A percentile compares a stretch with the other conserved stretches of the same genome.
Evolutionary conservation across 164 flowering plant genomes (phyloP).

Genomic region (Dillenia turbinata): DNA sequence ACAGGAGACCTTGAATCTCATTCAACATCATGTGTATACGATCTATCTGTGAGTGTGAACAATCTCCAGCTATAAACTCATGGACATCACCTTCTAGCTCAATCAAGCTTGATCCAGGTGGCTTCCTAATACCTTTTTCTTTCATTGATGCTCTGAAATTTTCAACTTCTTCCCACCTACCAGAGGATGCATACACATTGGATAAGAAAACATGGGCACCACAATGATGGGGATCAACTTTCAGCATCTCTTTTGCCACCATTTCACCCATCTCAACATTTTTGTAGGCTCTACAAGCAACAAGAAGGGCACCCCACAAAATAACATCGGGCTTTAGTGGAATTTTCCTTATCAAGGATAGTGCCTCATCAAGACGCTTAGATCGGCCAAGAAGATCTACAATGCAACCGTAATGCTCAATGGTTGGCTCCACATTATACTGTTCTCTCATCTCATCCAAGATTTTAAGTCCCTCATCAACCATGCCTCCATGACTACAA

Average conservation of each 20-base stretch:
- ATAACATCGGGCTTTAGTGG: slow-evolving; percentile 18
- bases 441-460: slow-evolving; percentile 9
- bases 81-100: slow-evolving; percentile 23
- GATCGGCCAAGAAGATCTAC: slow-evolving; percentile 17
- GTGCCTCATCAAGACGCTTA: slow-evolving; percentile 12
- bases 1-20: slow-evolving; percentile 19
- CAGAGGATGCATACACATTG: slow-evolving; percentile 22
- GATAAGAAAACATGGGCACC: slow-evolving; percentile 28
- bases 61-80: slow-evolving; percentile 25
- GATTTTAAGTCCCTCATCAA: slow-evolving; percentile 15
- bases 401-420: slow-evolving; percentile 20
- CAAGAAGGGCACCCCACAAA: slow-evolving; percentile 24
- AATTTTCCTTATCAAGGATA: slow-evolving; percentile 11
- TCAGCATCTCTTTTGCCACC: slow-evolving; percentile 26
- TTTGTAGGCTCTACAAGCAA: slow-evolving; percentile 21
- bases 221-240: slow-evolving; percentile 21
- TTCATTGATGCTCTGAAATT: slow-evolving; percentile 24
- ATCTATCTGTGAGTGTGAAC: slow-evolving; percentile 12
- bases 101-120: slow-evolving; percentile 23
- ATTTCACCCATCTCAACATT: slow-evolving; percentile 22
- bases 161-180: slow-evolving; percentile 16
- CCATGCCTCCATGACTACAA: slow-evolving; percentile 26
- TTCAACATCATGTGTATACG: slow-evolving; percentile 21
- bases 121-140: slow-evolving; percentile 20
- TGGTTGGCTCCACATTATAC: slow-evolving; percentile 10